phyloP scores from a whole-genome alignment of 2,329 filamentous ascomycete species.

The Cercospora zeae-maydis region DNA sequence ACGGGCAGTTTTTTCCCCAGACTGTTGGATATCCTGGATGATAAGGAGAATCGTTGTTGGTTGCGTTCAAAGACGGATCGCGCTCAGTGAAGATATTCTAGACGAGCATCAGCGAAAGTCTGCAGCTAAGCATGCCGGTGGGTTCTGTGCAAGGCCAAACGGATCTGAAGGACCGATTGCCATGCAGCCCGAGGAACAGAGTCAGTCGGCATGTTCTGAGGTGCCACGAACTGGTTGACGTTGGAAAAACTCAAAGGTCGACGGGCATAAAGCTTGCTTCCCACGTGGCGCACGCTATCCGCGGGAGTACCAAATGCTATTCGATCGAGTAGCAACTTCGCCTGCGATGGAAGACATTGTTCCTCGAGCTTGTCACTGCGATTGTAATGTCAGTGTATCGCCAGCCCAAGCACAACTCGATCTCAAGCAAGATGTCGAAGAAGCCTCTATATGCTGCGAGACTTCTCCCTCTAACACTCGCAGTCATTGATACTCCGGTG shows the following conservation, averaged over 20 bases:
- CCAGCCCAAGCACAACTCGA: background rate
- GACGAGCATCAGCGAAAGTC: background rate
- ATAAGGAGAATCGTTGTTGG: conserved; percentile 25
- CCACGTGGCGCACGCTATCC: background rate
- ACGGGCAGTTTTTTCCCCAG: conserved; percentile 27
- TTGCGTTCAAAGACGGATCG: conserved; percentile 25
- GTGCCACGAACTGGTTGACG: background rate
- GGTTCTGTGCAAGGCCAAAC: background rate
- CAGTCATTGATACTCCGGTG: background rate
- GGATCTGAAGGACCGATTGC: background rate
- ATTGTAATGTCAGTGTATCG: background rate
- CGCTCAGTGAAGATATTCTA: conserved; percentile 26
- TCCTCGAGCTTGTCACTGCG: background rate
- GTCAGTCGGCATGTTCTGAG: background rate
- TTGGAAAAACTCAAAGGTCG: background rate
- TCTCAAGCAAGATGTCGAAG: background rate
- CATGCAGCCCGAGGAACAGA: background rate
- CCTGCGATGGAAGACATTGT: background rate
- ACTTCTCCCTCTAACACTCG: too few relatives aligned
- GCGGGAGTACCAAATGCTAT: background rate
- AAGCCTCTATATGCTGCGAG: background rate
- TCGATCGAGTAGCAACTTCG: background rate
- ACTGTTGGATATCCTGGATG: conserved; percentile 21
- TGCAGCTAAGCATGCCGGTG: too few relatives aligned
- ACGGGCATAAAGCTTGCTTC: background rate